phyloP scores from a whole-genome alignment of 1,139 yeast genomes.

The Hyphopichia burtonii region DNA sequence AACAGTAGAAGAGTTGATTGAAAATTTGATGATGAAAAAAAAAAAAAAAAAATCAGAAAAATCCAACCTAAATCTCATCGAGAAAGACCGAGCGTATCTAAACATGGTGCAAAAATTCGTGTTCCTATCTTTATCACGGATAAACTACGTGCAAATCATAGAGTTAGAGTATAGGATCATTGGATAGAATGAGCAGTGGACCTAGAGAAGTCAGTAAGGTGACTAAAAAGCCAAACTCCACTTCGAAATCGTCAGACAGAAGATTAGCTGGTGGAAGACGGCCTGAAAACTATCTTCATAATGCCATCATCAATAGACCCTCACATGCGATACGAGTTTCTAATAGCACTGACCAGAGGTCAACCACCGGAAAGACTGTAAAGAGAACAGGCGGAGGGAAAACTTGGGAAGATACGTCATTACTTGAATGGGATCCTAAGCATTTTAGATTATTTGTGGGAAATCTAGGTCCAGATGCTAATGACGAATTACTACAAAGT shows the following conservation, averaged over 20 bases:
- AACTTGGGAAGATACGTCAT: constrained; percentile 47
- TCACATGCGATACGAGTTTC: constrained; percentile 3
- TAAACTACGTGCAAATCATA: no score
- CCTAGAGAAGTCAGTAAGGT: not conserved
- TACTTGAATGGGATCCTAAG: constrained; percentile 61
- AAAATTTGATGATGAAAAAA: not conserved
- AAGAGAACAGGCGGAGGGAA: constrained; percentile 44
- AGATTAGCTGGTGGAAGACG: constrained; percentile 48
- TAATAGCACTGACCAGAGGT: not conserved
- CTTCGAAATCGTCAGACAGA: constrained; percentile 50
- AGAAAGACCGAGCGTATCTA: not conserved
- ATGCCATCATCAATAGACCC: constrained; percentile 11
- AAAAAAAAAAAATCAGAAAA: not conserved
- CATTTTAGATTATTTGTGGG: constrained; percentile 77
- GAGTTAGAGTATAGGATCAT: no score
- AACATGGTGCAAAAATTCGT: no score
- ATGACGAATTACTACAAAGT: constrained; percentile 48
- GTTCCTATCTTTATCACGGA: no score
- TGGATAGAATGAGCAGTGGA: not conserved
- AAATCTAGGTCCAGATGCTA: constrained; percentile 67
- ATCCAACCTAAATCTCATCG: constrained; percentile 3
- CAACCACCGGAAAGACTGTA: constrained; percentile 25
- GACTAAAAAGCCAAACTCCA: constrained; percentile 14
- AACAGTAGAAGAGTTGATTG: not conserved
- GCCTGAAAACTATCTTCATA: constrained; percentile 43